phyloP scores from a whole-genome alignment of 768 basidiomycete genomes.

The Mycena pura region DNA sequence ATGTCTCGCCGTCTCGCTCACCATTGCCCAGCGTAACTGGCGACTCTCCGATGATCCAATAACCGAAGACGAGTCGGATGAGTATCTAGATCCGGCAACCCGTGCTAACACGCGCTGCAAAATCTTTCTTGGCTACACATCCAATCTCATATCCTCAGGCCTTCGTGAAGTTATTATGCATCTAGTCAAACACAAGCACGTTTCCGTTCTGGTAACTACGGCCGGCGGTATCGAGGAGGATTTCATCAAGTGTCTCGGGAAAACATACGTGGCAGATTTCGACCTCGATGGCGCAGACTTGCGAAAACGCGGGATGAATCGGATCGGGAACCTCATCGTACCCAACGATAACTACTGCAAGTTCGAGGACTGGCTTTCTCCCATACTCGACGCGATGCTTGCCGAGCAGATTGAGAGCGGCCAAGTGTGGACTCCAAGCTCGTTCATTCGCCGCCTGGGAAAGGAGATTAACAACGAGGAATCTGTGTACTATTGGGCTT shows the following conservation, averaged over 20 bases:
- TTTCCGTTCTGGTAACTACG: slow-evolving; percentile 91
- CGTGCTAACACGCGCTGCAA: slow-evolving; percentile 79
- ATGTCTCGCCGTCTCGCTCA: slow-evolving; percentile 5
- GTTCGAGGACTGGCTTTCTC: slow-evolving; percentile 99
- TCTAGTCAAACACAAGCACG: slow-evolving; percentile 92
- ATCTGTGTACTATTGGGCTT: slow-evolving; percentile 99
- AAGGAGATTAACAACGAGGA: slow-evolving; percentile 98
- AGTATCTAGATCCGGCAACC: slow-evolving; percentile 61
- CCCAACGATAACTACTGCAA: slow-evolving; percentile 99
- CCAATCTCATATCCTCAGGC: slow-evolving; percentile 97
- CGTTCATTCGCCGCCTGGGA: slow-evolving; percentile 90
- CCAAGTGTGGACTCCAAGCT: slow-evolving; percentile 89
- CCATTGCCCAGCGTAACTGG: slow-evolving; percentile 73
- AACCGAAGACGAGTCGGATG: slow-evolving; percentile 71
- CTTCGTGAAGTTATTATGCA: slow-evolving; percentile 91
- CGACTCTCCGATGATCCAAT: slow-evolving; percentile 87
- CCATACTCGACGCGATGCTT: slow-evolving; percentile 90
- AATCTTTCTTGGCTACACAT: slow-evolving; percentile 97
- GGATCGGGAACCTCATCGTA: slow-evolving; percentile 94
- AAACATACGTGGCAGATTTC: slow-evolving; percentile 94
- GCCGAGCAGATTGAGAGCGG: slow-evolving; percentile 80
- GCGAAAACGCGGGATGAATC: slow-evolving; percentile 90
- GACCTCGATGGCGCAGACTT: slow-evolving; percentile 89
- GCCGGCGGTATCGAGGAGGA: slow-evolving; percentile 99
- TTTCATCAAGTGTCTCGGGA: slow-evolving; percentile 98